These are phyloP conservation scores for Dactylellina haptotyla DNA, from an alignment of 2,329 filamentous ascomycete genomes.

Conservation along the genomic window DNA sequence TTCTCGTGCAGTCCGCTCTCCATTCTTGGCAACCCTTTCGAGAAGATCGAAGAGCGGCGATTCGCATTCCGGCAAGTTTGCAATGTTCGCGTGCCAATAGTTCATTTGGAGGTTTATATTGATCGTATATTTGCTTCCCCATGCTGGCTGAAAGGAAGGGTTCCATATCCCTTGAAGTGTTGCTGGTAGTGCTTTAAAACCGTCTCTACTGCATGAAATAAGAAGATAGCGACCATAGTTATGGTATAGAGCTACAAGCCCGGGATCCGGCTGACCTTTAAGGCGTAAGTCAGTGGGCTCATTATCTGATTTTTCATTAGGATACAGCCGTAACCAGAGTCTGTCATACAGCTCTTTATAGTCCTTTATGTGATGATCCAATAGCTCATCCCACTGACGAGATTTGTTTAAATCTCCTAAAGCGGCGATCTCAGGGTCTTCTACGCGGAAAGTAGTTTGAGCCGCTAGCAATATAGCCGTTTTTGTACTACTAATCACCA, in stretches of 20 bases:
- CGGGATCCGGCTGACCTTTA: constrained; percentile 50
- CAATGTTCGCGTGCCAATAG: constrained; percentile 63
- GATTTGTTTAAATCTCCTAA: constrained; percentile 56
- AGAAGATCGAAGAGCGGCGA: constrained; percentile 63
- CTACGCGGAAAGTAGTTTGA: constrained; percentile 62
- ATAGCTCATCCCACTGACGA: constrained; percentile 54
- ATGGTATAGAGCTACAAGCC: constrained; percentile 60
- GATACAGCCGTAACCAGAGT: constrained; percentile 59
- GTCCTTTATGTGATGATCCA: constrained; percentile 58
- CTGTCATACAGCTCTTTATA: constrained; percentile 60
- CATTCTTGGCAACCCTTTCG: constrained; percentile 60
- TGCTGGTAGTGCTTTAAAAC: constrained; percentile 60
- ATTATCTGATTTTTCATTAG: constrained; percentile 39
- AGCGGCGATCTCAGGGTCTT: constrained; percentile 58
- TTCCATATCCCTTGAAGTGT: constrained; percentile 66
- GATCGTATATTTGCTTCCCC: constrained; percentile 66
- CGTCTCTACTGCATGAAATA: constrained; percentile 60
- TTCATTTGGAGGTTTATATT: constrained; percentile 69
- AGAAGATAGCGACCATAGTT: constrained; percentile 63
- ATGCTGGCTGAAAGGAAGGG: constrained; percentile 62
- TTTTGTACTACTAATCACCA: constrained; percentile 61
- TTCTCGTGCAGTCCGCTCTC: constrained; percentile 59
- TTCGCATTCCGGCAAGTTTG: constrained; percentile 61
- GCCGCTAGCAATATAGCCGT: constrained; percentile 62
- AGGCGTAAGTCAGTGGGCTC: constrained; percentile 57